Evolutionary conservation across 176 grass and related monocot species (phyloP), one percentile per base, ranked within the genome.

Genomic region (Tillandsia leiboldiana): DNA sequence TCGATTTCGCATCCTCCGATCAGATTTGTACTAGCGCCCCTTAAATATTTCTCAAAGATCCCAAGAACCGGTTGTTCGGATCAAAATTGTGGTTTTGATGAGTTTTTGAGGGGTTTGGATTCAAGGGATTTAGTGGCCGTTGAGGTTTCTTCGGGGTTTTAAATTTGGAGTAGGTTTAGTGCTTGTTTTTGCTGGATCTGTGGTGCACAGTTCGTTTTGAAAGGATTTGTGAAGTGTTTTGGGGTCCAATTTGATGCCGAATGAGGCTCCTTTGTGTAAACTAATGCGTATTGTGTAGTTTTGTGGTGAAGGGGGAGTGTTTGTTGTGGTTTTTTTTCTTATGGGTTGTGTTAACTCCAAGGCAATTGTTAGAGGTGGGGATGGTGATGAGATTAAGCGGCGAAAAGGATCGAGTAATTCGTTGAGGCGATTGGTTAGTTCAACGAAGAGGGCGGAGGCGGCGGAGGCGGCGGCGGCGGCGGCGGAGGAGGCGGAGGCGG

Each of bases 341-440:
- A 99, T 99, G 95, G 95, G 95, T 67, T 99, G 95, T 57, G 77
- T 87, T 70, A 86, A 81, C 78, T 90, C 95, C 1, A 99, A 99
- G 76, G 83, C 86, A 80, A 85, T 88, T 80, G 79, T 61, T 13
- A 86, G 85, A 13, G 62, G 49, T 3, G 82, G 83, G 13, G 33
- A 63, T 11, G 61, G 80, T 4, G 80, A 87, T 72, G 73, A 73
- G 58, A 88, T 82, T 67, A 89, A 73, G 49, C 77, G 78, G 63
- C 78, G 77, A 62, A 80, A 61, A 33, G 81, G 82, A 9, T 87
- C 83, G 0, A 89, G 89, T 80, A 91, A 85, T 75, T 93, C 95
- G 9, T 69, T 93, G 13, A 90, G 81, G 72, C 87, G 90, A 49
- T 80, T 99, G 72, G 84, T 90, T 59, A 87, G 66, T 74, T 86